These are phyloP conservation scores for Mycena latifolia DNA, from an alignment of 768 basidiomycete genomes.

Conservation along the genomic window DNA sequence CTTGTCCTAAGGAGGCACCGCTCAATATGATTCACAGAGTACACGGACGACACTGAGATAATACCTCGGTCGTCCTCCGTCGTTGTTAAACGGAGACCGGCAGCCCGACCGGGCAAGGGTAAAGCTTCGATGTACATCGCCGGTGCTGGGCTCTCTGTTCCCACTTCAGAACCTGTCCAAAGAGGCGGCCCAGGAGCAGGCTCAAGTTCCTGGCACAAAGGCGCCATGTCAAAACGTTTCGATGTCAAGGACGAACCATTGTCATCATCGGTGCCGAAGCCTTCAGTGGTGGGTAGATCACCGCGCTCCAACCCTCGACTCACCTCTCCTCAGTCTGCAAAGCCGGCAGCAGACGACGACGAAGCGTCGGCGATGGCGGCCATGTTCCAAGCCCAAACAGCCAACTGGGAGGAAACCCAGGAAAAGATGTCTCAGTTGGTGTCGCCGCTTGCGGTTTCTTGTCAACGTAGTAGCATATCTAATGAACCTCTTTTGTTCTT, in stretches of 20 bases:
- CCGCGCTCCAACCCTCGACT: slow-evolving; percentile 11
- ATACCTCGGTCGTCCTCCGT: slow-evolving; percentile 97
- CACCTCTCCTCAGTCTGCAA: slow-evolving; percentile 46
- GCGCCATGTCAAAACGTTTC: slow-evolving; percentile 89
- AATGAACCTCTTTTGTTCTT: slow-evolving; percentile 72
- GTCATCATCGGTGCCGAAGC: slow-evolving; percentile 47
- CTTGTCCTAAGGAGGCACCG: neutral
- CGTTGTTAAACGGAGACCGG: slow-evolving; percentile 90
- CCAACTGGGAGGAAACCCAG: slow-evolving; percentile 98
- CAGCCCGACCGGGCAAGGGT: slow-evolving; percentile 84
- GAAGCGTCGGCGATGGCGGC: slow-evolving; percentile 98
- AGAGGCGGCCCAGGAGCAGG: slow-evolving; percentile 50
- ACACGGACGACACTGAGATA: slow-evolving; percentile 90
- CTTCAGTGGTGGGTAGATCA: slow-evolving; percentile 40
- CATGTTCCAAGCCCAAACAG: slow-evolving; percentile 95
- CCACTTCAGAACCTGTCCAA: slow-evolving; percentile 62
- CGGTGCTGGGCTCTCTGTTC: slow-evolving; percentile 54
- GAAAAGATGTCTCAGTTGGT: slow-evolving; percentile 99
- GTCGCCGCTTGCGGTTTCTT: slow-evolving; percentile 68
- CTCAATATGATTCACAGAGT: slow-evolving; percentile 64
- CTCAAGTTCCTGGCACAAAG: slow-evolving; percentile 70
- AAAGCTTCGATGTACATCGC: slow-evolving; percentile 84
- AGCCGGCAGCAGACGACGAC: slow-evolving; percentile 71
- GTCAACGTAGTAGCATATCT: slow-evolving; percentile 80
- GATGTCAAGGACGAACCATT: slow-evolving; percentile 81